Conservation (phyloP, 176 grass and related monocot genomes). For the Metroxylon sagu region DNA sequence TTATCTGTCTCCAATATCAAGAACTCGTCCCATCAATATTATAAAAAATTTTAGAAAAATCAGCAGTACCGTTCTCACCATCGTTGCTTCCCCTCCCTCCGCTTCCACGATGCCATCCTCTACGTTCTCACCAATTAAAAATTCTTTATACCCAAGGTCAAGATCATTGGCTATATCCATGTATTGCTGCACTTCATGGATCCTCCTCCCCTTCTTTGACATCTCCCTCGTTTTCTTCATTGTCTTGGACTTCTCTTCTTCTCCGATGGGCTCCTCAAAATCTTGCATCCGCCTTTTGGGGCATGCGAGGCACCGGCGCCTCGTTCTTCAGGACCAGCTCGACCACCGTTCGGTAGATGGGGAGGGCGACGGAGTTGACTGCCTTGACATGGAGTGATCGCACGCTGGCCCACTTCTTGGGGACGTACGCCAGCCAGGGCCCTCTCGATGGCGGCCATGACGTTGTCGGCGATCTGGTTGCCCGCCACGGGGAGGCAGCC, state of each 20-base stretch:
- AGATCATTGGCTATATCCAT: too few species aligned
- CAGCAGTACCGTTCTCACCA: too few species aligned
- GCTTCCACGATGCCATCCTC: too few species aligned
- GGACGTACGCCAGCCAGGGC: conserved; percentile 49
- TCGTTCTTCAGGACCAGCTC: conserved; percentile 71
- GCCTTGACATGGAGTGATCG: conserved; percentile 62
- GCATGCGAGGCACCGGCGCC: conserved; percentile 7
- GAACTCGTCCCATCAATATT: too few species aligned
- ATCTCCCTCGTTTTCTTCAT: conserved; percentile 11
- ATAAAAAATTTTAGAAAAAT: too few species aligned
- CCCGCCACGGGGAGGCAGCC: conserved; percentile 65
- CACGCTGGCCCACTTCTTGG: conserved; percentile 72
- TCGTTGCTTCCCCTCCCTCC: too few species aligned
- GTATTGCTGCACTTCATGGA: too few species aligned
- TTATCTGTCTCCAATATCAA: too few species aligned
- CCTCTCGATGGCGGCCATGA: conserved; percentile 32
- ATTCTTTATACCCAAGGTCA: too few species aligned
- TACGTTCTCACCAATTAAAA: too few species aligned
- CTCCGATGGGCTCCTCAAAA: neutral
- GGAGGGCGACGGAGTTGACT: conserved; percentile 45
- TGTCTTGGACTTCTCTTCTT: neutral
- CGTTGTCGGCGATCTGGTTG: conserved; percentile 49
- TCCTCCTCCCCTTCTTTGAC: conserved; percentile 19
- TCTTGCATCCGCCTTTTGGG: conserved; percentile 1
- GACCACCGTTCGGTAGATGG: conserved; percentile 58